Evolutionary conservation across 176 grass and related monocot genomes (phyloP).

Genomic region (Lolium multiflorum): DNA sequence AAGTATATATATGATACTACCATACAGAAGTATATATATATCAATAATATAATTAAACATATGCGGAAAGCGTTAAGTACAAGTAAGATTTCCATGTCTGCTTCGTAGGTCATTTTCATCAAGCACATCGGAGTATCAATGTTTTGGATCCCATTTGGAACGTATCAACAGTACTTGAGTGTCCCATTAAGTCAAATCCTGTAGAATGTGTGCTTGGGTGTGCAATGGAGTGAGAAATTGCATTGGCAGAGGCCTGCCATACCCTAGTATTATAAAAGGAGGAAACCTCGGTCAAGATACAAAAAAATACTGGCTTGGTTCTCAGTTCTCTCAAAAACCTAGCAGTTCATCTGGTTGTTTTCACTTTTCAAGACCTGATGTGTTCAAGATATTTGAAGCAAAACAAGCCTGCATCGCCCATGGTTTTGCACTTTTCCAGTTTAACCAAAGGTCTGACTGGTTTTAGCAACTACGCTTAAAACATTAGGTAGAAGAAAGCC

Average conservation of each 20-base stretch:
- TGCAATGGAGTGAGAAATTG: background rate
- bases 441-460: background rate
- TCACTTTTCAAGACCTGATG: background rate
- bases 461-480: background rate
- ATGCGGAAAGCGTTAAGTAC: conserved; percentile 7
- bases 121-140: background rate
- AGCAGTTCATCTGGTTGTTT: background rate
- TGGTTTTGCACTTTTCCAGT: background rate
- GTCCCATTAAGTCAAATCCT: background rate
- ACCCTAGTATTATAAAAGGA: background rate
- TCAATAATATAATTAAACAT: background rate
- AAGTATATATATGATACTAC: too few relatives aligned
- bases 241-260: background rate
- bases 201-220: background rate
- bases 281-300: background rate
- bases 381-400: background rate
- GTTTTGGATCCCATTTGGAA: background rate
- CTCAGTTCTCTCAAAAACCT: background rate
- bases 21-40: too few relatives aligned
- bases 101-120: conserved; percentile 1
- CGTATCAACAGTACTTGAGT: background rate
- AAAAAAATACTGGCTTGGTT: background rate
- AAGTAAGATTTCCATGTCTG: background rate
- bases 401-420: background rate
- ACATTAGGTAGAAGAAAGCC: background rate